phyloP scores from a whole-genome alignment of 345 rosid species.

The Camelina neglecta region DNA sequence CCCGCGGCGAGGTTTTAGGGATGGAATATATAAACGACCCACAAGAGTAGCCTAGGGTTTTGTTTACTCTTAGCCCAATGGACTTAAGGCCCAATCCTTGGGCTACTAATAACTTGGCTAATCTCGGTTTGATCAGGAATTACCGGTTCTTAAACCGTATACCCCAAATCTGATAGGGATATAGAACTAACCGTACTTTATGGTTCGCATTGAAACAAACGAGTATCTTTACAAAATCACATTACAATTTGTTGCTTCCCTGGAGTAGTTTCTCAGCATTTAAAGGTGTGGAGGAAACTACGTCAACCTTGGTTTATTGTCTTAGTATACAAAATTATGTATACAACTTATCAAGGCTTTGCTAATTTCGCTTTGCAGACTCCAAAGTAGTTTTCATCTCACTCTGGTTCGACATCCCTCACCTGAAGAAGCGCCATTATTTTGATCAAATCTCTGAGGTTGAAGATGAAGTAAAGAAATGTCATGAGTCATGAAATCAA shows the following conservation, averaged over 20 bases:
- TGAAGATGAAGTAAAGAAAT: neutral
- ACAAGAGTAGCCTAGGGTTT: neutral
- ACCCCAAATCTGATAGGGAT: neutral
- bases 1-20: neutral
- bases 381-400: neutral
- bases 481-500: neutral
- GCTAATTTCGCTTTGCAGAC: neutral
- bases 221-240: too few relatives aligned
- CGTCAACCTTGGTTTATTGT: neutral
- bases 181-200: too few relatives aligned
- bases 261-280: neutral
- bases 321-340: neutral
- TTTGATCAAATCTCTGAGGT: neutral
- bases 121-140: neutral
- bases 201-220: too few relatives aligned
- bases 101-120: neutral
- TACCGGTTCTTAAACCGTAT: neutral
- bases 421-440: neutral
- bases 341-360: neutral
- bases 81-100: neutral
- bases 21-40: constrained; percentile 9
- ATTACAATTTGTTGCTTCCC: neutral
- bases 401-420: neutral
- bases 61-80: neutral
- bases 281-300: neutral